Conservation (phyloP, 495 filamentous ascomycete species). For the Trichoderma erinaceum region DNA sequence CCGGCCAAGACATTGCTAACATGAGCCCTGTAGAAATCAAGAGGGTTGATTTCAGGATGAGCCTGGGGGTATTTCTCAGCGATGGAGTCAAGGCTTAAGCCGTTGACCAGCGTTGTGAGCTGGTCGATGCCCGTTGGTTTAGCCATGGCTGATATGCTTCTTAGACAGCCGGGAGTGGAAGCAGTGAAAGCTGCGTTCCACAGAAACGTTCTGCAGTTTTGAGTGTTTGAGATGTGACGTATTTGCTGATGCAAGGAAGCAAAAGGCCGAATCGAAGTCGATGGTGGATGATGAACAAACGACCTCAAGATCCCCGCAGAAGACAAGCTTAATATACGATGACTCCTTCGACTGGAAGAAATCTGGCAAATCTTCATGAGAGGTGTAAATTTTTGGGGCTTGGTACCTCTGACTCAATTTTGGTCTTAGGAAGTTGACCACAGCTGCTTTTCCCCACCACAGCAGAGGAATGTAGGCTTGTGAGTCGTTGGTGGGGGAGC, state of each 20-base stretch:
- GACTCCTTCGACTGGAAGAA: neutral
- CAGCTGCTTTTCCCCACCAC: neutral
- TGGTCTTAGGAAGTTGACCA: slow-evolving; percentile 1
- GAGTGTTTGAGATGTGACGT: neutral
- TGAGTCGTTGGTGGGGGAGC: neutral
- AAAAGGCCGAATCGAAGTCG: neutral
- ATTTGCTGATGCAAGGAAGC: neutral
- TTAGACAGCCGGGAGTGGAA: neutral
- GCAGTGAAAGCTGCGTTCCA: neutral
- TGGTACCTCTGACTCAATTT: slow-evolving; percentile 10
- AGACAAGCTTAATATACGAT: neutral
- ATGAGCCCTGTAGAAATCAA: slow-evolving; percentile 83
- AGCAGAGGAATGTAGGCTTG: neutral
- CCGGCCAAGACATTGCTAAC: slow-evolving; percentile 66
- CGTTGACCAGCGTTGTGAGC: slow-evolving; percentile 34
- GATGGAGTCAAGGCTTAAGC: slow-evolving; percentile 34
- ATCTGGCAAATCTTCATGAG: slow-evolving; percentile 2
- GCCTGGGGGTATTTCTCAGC: slow-evolving; percentile 46
- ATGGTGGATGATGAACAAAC: neutral
- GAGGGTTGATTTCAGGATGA: slow-evolving; percentile 68
- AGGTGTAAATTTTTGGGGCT: slow-evolving; percentile 9
- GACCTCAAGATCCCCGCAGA: neutral
- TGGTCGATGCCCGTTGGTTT: slow-evolving; percentile 25
- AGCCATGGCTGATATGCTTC: slow-evolving; percentile 14
- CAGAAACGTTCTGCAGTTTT: neutral